Evolutionary conservation across 2,329 filamentous ascomycete genomes (phyloP).

Genomic region (Colletotrichum limetticola): DNA sequence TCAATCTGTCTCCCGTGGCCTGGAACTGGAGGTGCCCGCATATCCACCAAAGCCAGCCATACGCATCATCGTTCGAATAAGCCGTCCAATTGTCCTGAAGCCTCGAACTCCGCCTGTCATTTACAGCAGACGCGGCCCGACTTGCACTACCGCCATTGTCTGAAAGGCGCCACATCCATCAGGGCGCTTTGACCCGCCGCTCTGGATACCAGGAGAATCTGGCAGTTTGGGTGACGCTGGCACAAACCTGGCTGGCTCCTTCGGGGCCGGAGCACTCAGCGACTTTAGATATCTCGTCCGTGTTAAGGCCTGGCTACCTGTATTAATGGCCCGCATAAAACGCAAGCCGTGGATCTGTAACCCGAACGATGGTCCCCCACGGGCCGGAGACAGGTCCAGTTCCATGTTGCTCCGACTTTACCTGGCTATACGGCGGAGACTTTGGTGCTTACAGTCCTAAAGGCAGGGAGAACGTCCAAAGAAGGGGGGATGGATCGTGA

Average conservation of each 20-base stretch:
- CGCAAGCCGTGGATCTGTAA: slow-evolving; percentile 13
- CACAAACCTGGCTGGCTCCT: neutral
- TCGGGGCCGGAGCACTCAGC: slow-evolving; percentile 12
- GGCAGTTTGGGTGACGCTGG: neutral
- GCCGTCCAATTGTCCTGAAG: neutral
- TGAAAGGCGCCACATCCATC: neutral
- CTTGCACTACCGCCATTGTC: neutral
- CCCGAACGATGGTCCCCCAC: neutral
- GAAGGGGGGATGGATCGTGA: neutral
- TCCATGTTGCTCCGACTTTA: neutral
- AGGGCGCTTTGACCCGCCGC: slow-evolving; percentile 21
- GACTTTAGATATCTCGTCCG: slow-evolving; percentile 7
- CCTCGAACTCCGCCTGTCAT: neutral
- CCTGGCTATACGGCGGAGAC: neutral
- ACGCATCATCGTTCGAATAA: neutral
- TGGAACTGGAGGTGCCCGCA: neutral
- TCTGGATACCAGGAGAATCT: neutral
- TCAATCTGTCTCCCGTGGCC: neutral
- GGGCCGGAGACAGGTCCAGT: neutral
- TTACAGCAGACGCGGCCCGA: neutral
- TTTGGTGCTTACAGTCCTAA: neutral
- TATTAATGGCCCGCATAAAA: slow-evolving; percentile 17
- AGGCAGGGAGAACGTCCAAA: neutral
- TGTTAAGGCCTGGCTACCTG: neutral
- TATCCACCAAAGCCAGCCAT: neutral